phyloP scores from a whole-genome alignment of 192 early-diverging fungal genomes.

The Mortierella claussenii region DNA sequence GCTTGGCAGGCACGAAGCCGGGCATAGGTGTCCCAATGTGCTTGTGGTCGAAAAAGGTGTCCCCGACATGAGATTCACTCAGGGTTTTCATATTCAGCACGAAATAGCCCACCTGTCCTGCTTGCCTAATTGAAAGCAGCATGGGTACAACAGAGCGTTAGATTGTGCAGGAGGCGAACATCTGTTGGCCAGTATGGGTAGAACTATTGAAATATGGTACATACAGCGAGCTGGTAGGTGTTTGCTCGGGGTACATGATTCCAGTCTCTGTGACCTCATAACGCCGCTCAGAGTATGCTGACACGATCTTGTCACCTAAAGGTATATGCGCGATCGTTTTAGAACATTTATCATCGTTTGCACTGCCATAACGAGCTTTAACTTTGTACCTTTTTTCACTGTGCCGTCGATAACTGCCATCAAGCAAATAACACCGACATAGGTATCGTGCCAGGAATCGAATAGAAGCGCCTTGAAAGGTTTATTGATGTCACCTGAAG shows the following conservation, averaged over 20 bases:
- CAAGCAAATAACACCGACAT: conserved; percentile 96
- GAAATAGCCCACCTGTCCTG: conserved; percentile 92
- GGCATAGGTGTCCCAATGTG: conserved; percentile 77
- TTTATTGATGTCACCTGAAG: conserved; percentile 66
- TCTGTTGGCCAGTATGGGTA: background rate
- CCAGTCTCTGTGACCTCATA: conserved; percentile 94
- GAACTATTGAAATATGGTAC: background rate
- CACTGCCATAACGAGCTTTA: too few species aligned
- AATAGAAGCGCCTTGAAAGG: conserved; percentile 93
- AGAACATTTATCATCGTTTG: too few species aligned
- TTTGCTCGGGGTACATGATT: conserved; percentile 94
- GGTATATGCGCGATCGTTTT: too few species aligned
- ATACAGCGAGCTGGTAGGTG: conserved; percentile 69
- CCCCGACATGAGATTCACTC: conserved; percentile 93
- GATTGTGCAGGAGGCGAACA: background rate
- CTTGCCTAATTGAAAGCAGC: conserved; percentile 53
- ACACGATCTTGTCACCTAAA: conserved; percentile 83
- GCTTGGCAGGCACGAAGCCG: conserved; percentile 94
- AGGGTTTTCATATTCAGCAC: conserved; percentile 93
- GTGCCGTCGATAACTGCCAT: conserved; percentile 89
- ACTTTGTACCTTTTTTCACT: conserved; percentile 71
- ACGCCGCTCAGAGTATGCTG: conserved; percentile 75
- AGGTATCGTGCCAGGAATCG: conserved; percentile 98
- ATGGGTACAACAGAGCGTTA: too few species aligned
- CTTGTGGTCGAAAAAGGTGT: conserved; percentile 88